These are phyloP conservation scores for Coemansia sp. DNA, from an alignment of 192 early-diverging fungal genomes.

Conservation along the genomic window DNA sequence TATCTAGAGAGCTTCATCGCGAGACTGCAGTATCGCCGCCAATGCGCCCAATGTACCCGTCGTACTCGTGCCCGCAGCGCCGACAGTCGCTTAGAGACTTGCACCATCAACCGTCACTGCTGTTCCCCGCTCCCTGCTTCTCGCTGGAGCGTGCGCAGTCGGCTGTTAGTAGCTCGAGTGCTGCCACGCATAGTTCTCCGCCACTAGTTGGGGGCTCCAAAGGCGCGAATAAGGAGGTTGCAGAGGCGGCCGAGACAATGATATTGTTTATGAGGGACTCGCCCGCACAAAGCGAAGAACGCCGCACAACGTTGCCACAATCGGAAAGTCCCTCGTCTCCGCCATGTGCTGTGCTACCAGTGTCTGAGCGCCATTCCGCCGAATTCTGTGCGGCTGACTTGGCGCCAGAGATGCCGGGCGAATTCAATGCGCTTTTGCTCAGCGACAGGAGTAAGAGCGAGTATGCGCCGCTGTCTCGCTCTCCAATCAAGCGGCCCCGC, in stretches of 20 bases:
- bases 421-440: background rate
- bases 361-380: background rate
- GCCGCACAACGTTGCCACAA: background rate
- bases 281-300: background rate
- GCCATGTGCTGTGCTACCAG: background rate
- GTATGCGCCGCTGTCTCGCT: background rate
- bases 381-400: background rate
- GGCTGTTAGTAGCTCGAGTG: background rate
- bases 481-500: background rate
- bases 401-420: background rate
- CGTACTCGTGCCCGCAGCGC: constrained; percentile 33
- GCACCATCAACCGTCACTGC: background rate
- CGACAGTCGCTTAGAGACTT: background rate
- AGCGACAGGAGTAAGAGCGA: background rate
- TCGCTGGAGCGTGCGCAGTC: background rate
- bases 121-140: constrained; percentile 9
- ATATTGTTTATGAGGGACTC: constrained; percentile 33
- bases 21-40: background rate
- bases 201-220: background rate
- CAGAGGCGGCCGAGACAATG: constrained; percentile 43
- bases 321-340: background rate
- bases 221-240: constrained; percentile 14
- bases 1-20: background rate
- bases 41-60: constrained; percentile 6
- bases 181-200: background rate